Percentiles rank a stretch among this genome's conserved stretches.
Evolutionary conservation across 208 protist species (phyloP).

Genomic region (Angomonas ambiguus): DNA sequence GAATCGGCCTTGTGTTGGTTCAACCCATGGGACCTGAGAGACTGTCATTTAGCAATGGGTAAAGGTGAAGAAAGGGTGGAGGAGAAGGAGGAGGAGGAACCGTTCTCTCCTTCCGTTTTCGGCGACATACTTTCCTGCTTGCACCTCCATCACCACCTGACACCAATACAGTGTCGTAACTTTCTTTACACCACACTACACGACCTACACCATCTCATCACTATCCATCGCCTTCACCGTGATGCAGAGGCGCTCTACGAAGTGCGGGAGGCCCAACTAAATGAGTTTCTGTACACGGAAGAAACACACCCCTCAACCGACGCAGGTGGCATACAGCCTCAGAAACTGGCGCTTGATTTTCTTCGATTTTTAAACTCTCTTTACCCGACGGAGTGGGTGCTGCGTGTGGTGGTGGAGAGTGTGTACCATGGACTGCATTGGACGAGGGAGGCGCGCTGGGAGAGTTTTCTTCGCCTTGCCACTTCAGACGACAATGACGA

Average conservation of each 20-base stretch:
- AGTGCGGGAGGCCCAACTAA: neutral
- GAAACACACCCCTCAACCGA: neutral
- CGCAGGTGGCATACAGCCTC: neutral
- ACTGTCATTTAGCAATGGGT: slow-evolving; percentile 37
- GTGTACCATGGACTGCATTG: slow-evolving; percentile 40
- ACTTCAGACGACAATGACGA: slow-evolving; percentile 1
- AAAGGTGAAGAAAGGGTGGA: neutral
- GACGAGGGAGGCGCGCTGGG: slow-evolving; percentile 53
- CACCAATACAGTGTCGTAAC: slow-evolving; percentile 41
- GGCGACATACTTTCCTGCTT: slow-evolving; percentile 35
- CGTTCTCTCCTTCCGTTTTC: slow-evolving; percentile 36
- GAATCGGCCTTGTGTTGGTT: slow-evolving; percentile 60
- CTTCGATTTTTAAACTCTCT: slow-evolving; percentile 23
- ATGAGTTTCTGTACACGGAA: neutral
- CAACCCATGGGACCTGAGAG: slow-evolving; percentile 4
- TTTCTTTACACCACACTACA: slow-evolving; percentile 78
- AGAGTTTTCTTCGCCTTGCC: slow-evolving; percentile 22
- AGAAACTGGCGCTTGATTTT: slow-evolving; percentile 51
- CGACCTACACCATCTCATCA: slow-evolving; percentile 15
- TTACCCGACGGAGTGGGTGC: slow-evolving; percentile 28
- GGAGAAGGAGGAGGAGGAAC: neutral
- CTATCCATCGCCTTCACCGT: neutral
- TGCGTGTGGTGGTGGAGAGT: slow-evolving; percentile 29
- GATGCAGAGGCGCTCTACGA: neutral
- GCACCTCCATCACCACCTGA: slow-evolving; percentile 16